Evolutionary conservation across 331 rosid species (phyloP).

Genomic region (Erythrophleum ivorense): DNA sequence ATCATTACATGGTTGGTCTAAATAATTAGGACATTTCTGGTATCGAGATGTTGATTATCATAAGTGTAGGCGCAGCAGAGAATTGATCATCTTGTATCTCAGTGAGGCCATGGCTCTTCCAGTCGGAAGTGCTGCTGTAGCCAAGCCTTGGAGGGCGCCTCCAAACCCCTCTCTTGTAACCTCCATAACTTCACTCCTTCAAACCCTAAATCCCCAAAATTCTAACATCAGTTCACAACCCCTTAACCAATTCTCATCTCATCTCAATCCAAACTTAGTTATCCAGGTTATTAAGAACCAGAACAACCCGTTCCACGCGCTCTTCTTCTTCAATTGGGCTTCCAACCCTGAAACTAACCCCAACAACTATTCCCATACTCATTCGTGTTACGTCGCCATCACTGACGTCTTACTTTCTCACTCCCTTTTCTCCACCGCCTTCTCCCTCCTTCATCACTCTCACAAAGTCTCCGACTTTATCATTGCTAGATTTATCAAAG

Average conservation of each 20-base stretch:
- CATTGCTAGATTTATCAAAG: conserved; percentile 49
- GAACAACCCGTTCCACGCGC: conserved; percentile 37
- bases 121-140: not conserved
- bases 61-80: not conserved
- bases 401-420: conserved; percentile 50
- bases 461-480: conserved; percentile 46
- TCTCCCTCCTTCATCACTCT: conserved; percentile 46
- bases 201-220: conserved; percentile 46
- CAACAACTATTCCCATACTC: conserved; percentile 35
- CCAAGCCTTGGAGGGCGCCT: conserved; percentile 12
- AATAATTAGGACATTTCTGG: not conserved
- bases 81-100: not conserved
- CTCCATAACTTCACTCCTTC: conserved; percentile 49
- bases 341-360: conserved; percentile 38
- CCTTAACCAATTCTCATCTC: conserved; percentile 40
- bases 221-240: conserved; percentile 36
- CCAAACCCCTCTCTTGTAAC: conserved; percentile 37
- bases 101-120: conserved; percentile 35
- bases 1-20: not conserved
- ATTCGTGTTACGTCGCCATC: conserved; percentile 41
- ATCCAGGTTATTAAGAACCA: conserved; percentile 35
- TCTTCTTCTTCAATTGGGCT: conserved; percentile 51
- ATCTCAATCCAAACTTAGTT: conserved; percentile 40
- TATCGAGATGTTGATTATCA: not conserved
- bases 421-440: conserved; percentile 61